These are phyloP conservation scores for Citrus maxima DNA, from an alignment of 345 rosid species.

Conservation along the genomic window DNA sequence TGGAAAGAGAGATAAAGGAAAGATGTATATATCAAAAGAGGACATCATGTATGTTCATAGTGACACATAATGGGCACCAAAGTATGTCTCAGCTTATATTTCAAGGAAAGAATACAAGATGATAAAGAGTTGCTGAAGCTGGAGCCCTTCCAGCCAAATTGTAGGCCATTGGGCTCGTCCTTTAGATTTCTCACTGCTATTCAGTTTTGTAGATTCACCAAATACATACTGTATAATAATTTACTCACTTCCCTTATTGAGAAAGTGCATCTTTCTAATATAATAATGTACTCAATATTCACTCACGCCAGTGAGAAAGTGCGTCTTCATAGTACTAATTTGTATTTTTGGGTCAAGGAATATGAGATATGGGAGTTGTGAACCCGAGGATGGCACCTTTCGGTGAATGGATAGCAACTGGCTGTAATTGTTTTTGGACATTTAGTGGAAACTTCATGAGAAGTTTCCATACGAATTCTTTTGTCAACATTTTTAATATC, in stretches of 20 bases:
- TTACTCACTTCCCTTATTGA: no score
- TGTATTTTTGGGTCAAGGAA: background rate
- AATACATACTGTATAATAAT: background rate
- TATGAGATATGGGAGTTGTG: background rate
- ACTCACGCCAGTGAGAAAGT: background rate
- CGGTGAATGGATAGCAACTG: background rate
- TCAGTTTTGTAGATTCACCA: background rate
- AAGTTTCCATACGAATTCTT: background rate
- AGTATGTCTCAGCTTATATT: background rate
- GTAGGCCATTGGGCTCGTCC: background rate
- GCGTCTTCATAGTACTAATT: background rate
- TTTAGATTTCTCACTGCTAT: background rate
- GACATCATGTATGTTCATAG: constrained; percentile 57
- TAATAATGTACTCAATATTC: background rate
- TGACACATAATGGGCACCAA: constrained; percentile 11
- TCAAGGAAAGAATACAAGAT: background rate
- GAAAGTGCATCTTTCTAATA: no score
- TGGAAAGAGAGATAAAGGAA: constrained; percentile 60
- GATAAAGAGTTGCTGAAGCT: background rate
- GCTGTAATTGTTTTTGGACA: background rate
- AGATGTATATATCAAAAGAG: constrained; percentile 70
- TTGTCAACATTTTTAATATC: background rate
- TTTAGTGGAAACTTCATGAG: background rate
- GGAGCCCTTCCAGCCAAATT: background rate
- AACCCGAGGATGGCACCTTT: background rate